phyloP scores from a whole-genome alignment of 345 rosid genomes.

The Sapria himalayana region DNA sequence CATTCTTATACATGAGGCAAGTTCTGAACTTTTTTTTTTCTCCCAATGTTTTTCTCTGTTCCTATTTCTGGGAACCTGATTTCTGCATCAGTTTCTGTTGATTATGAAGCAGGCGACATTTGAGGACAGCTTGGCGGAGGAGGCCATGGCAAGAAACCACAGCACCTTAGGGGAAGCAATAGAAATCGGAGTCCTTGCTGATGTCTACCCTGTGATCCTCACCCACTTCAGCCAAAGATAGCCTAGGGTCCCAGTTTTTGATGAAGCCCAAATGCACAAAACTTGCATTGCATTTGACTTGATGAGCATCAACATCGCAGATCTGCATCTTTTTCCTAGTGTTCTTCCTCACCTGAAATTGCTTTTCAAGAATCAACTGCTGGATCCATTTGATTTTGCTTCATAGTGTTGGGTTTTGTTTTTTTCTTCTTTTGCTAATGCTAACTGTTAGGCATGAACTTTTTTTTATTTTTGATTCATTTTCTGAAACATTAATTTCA shows the following conservation, averaged over 20 bases:
- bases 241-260: conserved; percentile 73
- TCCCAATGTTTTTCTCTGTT: neutral
- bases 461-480: no score
- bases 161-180: conserved; percentile 94
- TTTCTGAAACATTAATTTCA: no score
- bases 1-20: conserved; percentile 81
- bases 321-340: conserved; percentile 53
- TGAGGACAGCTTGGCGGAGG: conserved; percentile 75
- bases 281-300: conserved; percentile 81
- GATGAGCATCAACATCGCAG: conserved; percentile 87
- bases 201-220: conserved; percentile 55
- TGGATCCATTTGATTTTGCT: no score
- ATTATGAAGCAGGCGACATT: conserved; percentile 52
- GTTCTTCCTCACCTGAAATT: conserved; percentile 66
- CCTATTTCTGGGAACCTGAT: neutral
- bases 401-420: no score
- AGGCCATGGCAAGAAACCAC: conserved; percentile 77
- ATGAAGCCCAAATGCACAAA: conserved; percentile 58
- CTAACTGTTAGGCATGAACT: no score
- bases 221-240: conserved; percentile 98
- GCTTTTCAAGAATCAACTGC: conserved; percentile 52
- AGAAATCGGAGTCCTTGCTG: conserved; percentile 39
- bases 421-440: no score
- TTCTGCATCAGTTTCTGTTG: neutral
- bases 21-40: conserved; percentile 1